A percentile compares a stretch with the other conserved stretches of the same genome.
Conservation (phyloP, 192 early-diverging fungal genomes). For the Coemansia sp. region DNA sequence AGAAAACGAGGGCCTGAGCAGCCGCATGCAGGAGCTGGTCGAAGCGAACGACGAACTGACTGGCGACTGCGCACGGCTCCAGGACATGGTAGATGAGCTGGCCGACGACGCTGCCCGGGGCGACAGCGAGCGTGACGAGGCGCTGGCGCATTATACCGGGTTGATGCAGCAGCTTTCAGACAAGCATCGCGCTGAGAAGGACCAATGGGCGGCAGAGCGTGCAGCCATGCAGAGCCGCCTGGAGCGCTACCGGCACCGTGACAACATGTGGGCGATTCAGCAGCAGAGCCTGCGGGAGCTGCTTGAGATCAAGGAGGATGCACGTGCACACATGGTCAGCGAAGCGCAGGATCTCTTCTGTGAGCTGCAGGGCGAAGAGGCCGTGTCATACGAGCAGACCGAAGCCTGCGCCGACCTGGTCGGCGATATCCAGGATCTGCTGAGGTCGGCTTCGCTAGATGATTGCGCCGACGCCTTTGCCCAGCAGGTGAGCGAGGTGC, state of each 20-base stretch:
- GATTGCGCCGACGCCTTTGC: slow-evolving; percentile 5
- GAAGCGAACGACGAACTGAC: slow-evolving; percentile 9
- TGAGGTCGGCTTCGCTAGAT: not conserved
- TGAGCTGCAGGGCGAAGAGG: slow-evolving; percentile 36
- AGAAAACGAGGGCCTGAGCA: slow-evolving; percentile 14
- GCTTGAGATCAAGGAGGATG: slow-evolving; percentile 28
- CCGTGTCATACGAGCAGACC: slow-evolving; percentile 10
- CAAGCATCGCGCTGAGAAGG: slow-evolving; percentile 22
- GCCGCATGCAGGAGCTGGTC: slow-evolving; percentile 11
- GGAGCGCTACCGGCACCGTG: slow-evolving; percentile 26
- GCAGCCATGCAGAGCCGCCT: slow-evolving; percentile 13
- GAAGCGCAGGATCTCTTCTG: slow-evolving; percentile 31
- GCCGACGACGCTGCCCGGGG: slow-evolving; percentile 1
- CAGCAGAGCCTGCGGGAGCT: slow-evolving; percentile 8
- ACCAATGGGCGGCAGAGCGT: slow-evolving; percentile 33
- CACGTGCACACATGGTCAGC: slow-evolving; percentile 40
- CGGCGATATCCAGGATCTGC: slow-evolving; percentile 14
- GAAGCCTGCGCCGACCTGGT: slow-evolving; percentile 21
- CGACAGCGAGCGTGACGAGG: slow-evolving; percentile 4
- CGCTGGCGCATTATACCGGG: slow-evolving; percentile 21
- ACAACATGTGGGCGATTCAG: slow-evolving; percentile 18
- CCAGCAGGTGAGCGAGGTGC: slow-evolving; percentile 5
- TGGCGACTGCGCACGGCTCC: slow-evolving; percentile 13
- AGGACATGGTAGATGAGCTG: slow-evolving; percentile 9
- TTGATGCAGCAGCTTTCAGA: slow-evolving; percentile 25